Evolutionary conservation across 495 filamentous ascomycete species (phyloP).

Genomic region (Lepidopterella palustris): DNA sequence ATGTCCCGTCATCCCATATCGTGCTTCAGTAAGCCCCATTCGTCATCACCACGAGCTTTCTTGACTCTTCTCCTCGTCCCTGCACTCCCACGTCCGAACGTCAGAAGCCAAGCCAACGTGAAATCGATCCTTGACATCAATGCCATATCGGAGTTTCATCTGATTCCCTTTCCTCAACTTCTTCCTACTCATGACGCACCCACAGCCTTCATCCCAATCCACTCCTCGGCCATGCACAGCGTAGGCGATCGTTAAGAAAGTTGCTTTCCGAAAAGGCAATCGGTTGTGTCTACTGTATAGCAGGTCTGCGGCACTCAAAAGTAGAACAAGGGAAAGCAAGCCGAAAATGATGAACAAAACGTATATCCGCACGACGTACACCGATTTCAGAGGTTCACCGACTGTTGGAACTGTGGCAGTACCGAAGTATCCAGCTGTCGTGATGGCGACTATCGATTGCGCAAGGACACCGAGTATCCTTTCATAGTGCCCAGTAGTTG

Average conservation of each 20-base stretch:
- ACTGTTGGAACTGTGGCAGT: constrained; percentile 4
- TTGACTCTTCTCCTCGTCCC: background rate
- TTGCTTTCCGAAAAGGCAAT: constrained; percentile 9
- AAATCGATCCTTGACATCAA: constrained; percentile 6
- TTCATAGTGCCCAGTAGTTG: constrained; percentile 6
- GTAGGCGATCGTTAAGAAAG: constrained; percentile 11
- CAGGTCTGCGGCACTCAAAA: constrained; percentile 1
- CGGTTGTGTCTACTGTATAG: background rate
- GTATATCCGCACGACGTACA: constrained; percentile 6
- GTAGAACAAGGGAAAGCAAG: background rate
- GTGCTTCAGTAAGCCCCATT: background rate
- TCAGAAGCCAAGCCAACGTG: constrained; percentile 10
- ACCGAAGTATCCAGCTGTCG: constrained; percentile 9
- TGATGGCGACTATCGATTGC: constrained; percentile 1
- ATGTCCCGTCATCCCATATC: too few species aligned
- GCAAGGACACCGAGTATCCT: constrained; percentile 6
- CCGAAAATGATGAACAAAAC: background rate
- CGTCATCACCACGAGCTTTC: background rate
- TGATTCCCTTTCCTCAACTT: constrained; percentile 1
- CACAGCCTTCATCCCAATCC: constrained; percentile 1
- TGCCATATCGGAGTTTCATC: constrained; percentile 6
- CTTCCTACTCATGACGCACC: constrained; percentile 6
- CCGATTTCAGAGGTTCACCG: background rate
- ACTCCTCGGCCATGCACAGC: constrained; percentile 10
- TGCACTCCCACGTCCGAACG: background rate